phyloP scores from a whole-genome alignment of 345 rosid genomes.

The Eucalyptus grandis region DNA sequence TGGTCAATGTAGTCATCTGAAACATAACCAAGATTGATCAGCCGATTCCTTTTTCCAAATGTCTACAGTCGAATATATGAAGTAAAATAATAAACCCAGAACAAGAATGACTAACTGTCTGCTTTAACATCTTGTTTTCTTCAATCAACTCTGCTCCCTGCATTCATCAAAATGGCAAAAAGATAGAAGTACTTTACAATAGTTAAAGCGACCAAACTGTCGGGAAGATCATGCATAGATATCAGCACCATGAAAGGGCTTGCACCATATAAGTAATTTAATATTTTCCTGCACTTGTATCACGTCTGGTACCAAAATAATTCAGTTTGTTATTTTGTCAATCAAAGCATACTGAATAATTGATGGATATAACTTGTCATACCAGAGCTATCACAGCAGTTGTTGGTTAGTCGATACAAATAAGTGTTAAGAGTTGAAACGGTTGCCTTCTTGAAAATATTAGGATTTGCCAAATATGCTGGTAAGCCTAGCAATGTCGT shows the following conservation, averaged over 20 bases:
- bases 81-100: not conserved
- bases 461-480: not conserved
- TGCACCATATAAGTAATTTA: not conserved
- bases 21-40: not conserved
- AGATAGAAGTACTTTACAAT: not conserved
- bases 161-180: not conserved
- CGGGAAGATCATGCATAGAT: not conserved
- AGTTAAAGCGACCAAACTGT: not conserved
- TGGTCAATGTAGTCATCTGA: slow-evolving; percentile 18
- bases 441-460: not conserved
- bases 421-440: not conserved
- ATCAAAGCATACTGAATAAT: not conserved
- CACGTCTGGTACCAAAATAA: not conserved
- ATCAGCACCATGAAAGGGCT: not conserved
- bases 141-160: slow-evolving; percentile 44
- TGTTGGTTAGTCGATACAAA: not conserved
- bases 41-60: not conserved
- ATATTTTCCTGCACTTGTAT: not conserved
- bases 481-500: not conserved
- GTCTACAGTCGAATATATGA: not conserved
- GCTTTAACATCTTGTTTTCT: slow-evolving; percentile 43
- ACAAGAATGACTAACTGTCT: slow-evolving; percentile 14
- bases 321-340: not conserved
- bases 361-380: not conserved
- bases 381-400: not conserved